Evolutionary conservation across 257 asterid genomes (phyloP), one percentile per base, ranked within the genome.

Genomic region (Striga asiatica): DNA sequence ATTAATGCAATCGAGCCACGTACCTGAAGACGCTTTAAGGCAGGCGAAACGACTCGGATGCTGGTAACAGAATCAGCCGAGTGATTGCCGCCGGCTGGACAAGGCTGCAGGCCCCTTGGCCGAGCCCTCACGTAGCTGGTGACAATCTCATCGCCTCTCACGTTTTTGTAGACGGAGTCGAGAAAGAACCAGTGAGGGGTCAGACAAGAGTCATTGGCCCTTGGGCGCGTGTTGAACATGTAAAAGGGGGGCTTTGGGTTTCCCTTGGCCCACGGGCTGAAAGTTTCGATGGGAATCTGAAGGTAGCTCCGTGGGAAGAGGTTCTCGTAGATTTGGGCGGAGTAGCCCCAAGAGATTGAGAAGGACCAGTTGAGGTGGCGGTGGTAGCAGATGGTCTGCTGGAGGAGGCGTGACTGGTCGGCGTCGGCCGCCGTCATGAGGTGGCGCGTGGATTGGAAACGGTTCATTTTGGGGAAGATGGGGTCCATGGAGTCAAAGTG

Each of bases 281-380:
- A 34, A 34, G 41, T 34, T 13, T 34, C 41, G 41, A 34, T 34
- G 41, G 41, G 41, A 0, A 0, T 8, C 12, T 34, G 41, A 8
- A 8, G 37, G 10, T 31, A 31, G 37, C 13, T 34, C 12, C 41
- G 6, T 34, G 13, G 41, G n/a, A 34, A 34, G 12, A 34, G 6
- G 37, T 31, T 5, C 10, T 39, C 47, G 9, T 89, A 89, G 17
- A 85, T 50, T 18, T 82, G 82, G 0, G 68, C 67, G 0, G 95
- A 80, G 56, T 89, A 85, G 35, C 97, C 95, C 97, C 97, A 89
- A 0, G 97, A 78, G 7, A 83, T 24, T 6, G 97, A 85, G 3
- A 89, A 65, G 2, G 97, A 32, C 95, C 95, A 85, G 14, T 60
- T 71, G 10, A 1, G 66, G 11, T 32, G 68, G 57, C 81, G 56